Evolutionary conservation across 495 filamentous ascomycete genomes (phyloP).

Genomic region (Neurospora terricola): DNA sequence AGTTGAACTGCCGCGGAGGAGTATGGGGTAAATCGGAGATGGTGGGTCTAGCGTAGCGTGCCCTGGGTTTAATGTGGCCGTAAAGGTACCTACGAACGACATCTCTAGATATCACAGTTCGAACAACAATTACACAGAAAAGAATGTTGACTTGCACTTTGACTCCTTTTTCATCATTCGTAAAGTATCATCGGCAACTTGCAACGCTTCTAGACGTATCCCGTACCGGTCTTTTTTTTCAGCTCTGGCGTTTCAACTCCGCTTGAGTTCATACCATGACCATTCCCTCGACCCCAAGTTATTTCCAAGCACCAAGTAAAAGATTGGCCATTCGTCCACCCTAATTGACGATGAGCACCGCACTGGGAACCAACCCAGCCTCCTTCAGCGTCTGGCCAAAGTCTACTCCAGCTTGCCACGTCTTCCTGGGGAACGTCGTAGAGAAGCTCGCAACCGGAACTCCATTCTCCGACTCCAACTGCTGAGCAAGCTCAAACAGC

Average conservation of each 20-base stretch:
- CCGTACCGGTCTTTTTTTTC: neutral
- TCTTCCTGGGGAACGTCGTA: slow-evolving; percentile 79
- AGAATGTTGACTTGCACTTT: neutral
- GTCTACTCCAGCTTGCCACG: slow-evolving; percentile 61
- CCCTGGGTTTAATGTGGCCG: neutral
- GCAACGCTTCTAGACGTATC: neutral
- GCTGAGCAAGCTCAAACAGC: slow-evolving; percentile 81
- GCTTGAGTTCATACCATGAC: neutral
- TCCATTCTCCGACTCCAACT: slow-evolving; percentile 51
- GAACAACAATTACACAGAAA: neutral
- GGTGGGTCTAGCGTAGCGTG: neutral
- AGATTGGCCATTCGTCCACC: neutral
- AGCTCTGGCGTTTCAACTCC: neutral
- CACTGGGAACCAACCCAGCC: slow-evolving; percentile 79
- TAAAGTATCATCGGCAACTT: neutral
- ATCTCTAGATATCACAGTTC: neutral
- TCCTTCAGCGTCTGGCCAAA: slow-evolving; percentile 90
- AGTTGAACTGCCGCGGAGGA: neutral
- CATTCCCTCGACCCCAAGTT: neutral
- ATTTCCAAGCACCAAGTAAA: neutral
- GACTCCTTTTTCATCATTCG: neutral
- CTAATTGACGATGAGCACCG: slow-evolving; percentile 68
- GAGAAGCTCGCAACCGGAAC: slow-evolving; percentile 60
- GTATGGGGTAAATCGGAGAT: neutral
- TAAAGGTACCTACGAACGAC: neutral